phyloP scores from a whole-genome alignment of 2,329 filamentous ascomycete genomes.

The Diplodia intermedia region DNA sequence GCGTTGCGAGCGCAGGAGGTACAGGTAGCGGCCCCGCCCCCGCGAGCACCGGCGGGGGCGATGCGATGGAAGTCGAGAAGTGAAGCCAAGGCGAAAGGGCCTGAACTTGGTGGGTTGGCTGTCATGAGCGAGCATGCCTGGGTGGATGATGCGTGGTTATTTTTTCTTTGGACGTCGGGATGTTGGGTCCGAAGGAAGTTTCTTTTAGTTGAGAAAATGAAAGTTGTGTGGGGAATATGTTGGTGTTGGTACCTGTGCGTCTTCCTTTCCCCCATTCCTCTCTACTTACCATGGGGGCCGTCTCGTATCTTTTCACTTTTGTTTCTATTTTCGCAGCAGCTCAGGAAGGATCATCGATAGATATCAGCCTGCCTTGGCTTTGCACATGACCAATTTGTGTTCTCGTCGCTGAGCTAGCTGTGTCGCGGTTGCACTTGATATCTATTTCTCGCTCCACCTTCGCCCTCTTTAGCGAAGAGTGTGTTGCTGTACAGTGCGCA shows the following conservation, averaged over 20 bases:
- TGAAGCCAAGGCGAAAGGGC: not conserved
- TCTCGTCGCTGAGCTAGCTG: not conserved
- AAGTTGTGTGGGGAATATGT: not conserved
- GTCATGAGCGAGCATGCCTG: not conserved
- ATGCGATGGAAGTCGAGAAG: constrained; percentile 19
- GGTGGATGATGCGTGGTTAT: not conserved
- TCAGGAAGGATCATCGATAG: not conserved
- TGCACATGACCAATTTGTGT: not conserved
- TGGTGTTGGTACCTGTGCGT: not conserved
- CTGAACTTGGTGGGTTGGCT: not conserved
- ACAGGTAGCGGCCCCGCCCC: not conserved
- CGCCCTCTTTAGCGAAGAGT: too few species aligned
- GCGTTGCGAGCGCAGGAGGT: constrained; percentile 14
- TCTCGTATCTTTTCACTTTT: not conserved
- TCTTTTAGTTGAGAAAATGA: not conserved
- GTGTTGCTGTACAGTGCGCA: too few species aligned
- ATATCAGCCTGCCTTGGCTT: not conserved
- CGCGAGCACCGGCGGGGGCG: not conserved
- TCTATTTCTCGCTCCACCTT: too few species aligned
- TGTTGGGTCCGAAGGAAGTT: not conserved
- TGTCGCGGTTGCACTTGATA: too few species aligned
- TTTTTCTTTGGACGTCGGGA: not conserved
- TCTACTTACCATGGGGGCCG: not conserved
- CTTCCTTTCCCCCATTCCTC: not conserved
- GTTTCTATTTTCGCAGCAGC: not conserved